phyloP scores from a whole-genome alignment of 306 rosid species.

The Purshia tridentata region DNA sequence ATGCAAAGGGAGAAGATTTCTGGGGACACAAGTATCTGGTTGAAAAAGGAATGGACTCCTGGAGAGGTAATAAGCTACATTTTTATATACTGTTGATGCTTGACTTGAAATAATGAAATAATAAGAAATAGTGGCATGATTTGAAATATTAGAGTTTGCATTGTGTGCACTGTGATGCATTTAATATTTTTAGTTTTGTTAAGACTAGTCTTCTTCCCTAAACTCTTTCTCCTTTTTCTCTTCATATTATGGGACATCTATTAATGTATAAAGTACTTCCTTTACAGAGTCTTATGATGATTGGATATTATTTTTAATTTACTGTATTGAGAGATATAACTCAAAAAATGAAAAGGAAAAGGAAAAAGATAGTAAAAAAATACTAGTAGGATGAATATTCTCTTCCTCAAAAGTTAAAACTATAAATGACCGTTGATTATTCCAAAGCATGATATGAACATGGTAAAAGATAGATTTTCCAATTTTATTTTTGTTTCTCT shows the following conservation, averaged over 20 bases:
- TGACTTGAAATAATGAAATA: neutral
- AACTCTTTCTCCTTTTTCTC: neutral
- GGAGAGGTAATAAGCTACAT: constrained; percentile 67
- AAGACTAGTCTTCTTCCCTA: neutral
- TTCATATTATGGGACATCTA: neutral
- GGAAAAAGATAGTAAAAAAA: neutral
- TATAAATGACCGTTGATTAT: neutral
- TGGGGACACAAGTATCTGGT: constrained; percentile 59
- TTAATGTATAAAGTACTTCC: neutral
- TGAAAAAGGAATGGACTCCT: constrained; percentile 73
- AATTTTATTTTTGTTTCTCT: constrained; percentile 4
- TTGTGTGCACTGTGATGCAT: neutral
- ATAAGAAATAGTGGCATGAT: neutral
- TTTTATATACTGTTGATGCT: constrained; percentile 1
- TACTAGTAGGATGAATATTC: neutral
- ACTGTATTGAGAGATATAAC: neutral
- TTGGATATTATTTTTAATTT: neutral
- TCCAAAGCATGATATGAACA: neutral
- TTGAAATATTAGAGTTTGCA: neutral
- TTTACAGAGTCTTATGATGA: neutral
- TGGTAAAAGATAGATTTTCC: neutral
- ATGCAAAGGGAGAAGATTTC: constrained; percentile 39
- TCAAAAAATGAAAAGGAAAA: neutral
- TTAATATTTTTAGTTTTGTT: neutral
- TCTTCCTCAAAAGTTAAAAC: neutral